Conservation (phyloP, 345 rosid genomes). For the Microcos paniculata region DNA sequence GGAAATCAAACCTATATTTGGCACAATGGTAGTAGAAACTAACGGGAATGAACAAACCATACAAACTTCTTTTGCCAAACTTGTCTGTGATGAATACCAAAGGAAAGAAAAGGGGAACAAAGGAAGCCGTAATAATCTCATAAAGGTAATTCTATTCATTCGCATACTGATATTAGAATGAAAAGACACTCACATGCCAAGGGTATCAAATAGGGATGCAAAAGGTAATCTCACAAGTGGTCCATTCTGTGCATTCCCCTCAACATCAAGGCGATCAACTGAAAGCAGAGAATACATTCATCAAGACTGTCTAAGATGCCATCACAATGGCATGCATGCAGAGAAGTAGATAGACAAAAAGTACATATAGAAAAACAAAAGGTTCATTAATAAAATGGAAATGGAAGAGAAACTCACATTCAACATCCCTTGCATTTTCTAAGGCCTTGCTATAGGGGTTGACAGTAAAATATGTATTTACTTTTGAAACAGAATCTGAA, state of each 20-base stretch:
- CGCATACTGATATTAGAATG: not conserved
- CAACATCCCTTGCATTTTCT: slow-evolving; percentile 83
- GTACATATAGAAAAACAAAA: not conserved
- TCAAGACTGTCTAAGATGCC: not conserved
- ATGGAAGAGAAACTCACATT: slow-evolving; percentile 51
- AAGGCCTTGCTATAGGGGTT: slow-evolving; percentile 86
- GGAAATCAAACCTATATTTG: not conserved
- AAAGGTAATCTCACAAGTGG: slow-evolving; percentile 73
- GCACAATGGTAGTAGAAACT: not conserved
- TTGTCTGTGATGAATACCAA: not conserved
- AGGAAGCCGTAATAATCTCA: slow-evolving; percentile 1
- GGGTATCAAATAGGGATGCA: slow-evolving; percentile 88
- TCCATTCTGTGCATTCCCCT: slow-evolving; percentile 62
- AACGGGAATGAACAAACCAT: not conserved
- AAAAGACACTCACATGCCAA: slow-evolving; percentile 71
- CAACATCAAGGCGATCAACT: slow-evolving; percentile 88
- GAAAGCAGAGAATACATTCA: slow-evolving; percentile 30
- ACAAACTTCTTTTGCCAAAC: not conserved
- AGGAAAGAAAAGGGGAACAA: not conserved
- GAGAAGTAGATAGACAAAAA: not conserved
- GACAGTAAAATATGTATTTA: slow-evolving; percentile 47
- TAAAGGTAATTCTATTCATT: not conserved
- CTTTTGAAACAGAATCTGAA: slow-evolving; percentile 62
- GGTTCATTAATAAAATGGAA: not conserved
- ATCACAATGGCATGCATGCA: not conserved